These are phyloP conservation scores for Pholiota molesta DNA, from an alignment of 768 basidiomycete genomes.

Conservation along the genomic window DNA sequence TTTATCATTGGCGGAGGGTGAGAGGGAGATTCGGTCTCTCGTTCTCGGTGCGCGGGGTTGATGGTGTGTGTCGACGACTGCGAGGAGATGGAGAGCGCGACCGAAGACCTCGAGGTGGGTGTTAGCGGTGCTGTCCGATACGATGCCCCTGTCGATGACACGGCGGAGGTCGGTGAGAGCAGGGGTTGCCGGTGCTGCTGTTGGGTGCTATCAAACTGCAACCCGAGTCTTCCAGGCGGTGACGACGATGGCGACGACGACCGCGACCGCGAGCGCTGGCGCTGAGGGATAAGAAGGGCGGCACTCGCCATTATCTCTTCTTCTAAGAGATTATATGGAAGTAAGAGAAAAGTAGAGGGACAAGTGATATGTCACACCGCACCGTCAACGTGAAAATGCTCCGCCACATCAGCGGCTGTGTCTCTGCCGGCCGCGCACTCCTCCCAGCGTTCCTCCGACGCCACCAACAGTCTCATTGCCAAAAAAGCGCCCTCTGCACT, in stretches of 20 bases:
- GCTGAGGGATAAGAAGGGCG: conserved; percentile 15
- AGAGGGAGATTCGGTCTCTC: not conserved
- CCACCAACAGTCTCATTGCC: too few species aligned
- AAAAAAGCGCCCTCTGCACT: too few species aligned
- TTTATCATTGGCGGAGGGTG: conserved; percentile 23
- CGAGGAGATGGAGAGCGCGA: conserved; percentile 28
- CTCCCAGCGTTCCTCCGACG: too few species aligned
- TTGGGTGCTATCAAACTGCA: not conserved
- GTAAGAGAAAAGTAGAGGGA: not conserved
- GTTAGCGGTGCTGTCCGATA: conserved; percentile 34
- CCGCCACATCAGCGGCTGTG: conserved; percentile 10
- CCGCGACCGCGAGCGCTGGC: conserved; percentile 31
- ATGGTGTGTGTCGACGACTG: conserved; percentile 40
- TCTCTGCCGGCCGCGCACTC: not conserved
- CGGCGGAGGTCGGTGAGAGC: conserved; percentile 6
- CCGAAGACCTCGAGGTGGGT: conserved; percentile 2
- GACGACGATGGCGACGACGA: conserved; percentile 16
- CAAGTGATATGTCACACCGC: too few species aligned
- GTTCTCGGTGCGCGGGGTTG: conserved; percentile 9
- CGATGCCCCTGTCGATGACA: conserved; percentile 37
- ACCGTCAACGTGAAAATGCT: conserved; percentile 12
- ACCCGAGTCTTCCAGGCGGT: not conserved
- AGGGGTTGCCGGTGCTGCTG: conserved; percentile 22
- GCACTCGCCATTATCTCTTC: conserved; percentile 17
- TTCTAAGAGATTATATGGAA: not conserved